A percentile compares a stretch with the other conserved stretches of the same genome.
These are phyloP conservation scores for Chrysoporthe cubensis DNA, from an alignment of 2,329 filamentous ascomycete genomes.

Conservation along the genomic window DNA sequence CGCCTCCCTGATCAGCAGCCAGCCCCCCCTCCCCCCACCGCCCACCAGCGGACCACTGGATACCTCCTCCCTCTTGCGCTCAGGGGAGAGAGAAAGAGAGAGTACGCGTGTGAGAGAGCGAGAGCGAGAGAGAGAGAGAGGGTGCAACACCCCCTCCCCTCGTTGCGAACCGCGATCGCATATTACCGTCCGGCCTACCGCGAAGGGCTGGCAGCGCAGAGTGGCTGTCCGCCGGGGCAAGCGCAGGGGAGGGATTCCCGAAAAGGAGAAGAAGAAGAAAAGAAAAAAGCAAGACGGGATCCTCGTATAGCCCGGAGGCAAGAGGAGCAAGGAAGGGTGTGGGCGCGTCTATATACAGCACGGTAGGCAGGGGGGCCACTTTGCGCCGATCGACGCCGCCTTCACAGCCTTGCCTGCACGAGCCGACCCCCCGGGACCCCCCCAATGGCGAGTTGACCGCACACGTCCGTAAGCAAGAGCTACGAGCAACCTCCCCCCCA, in stretches of 20 bases:
- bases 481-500: conserved; percentile 35
- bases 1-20: neutral
- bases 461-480: conserved; percentile 35
- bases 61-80: neutral
- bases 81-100: neutral
- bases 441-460: conserved; percentile 40
- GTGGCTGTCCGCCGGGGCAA: neutral
- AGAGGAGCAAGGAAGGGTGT: conserved; percentile 6
- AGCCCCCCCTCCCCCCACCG: no score
- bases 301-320: no score
- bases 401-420: conserved; percentile 17
- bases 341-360: neutral
- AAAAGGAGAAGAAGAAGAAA: neutral
- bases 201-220: conserved; percentile 11
- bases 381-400: conserved; percentile 21
- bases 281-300: neutral
- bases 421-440: conserved; percentile 7
- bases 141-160: no score
- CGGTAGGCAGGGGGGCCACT: conserved; percentile 12
- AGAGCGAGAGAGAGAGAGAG: no score
- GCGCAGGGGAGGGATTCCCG: neutral
- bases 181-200: neutral
- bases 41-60: neutral
- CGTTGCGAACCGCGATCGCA: neutral
- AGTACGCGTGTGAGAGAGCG: no score